phyloP scores from a whole-genome alignment of 2,329 filamentous ascomycete genomes.

The Nemania sp. region DNA sequence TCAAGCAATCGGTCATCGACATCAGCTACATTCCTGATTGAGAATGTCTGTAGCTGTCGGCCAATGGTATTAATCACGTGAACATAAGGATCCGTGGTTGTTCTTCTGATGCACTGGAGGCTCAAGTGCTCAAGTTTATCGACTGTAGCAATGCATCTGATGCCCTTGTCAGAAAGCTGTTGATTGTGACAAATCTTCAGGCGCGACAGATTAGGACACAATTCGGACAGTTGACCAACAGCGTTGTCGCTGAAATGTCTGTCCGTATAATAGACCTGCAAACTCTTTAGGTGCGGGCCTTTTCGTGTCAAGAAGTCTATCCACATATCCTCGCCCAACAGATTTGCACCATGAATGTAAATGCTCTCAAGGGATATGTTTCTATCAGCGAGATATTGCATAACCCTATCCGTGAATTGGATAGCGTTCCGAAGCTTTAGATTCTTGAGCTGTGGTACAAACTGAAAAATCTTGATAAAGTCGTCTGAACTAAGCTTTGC shows the following conservation, averaged over 20 bases:
- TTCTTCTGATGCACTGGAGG: constrained; percentile 65
- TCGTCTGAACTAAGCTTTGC: constrained; percentile 74
- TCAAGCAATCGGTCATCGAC: constrained; percentile 72
- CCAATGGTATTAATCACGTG: constrained; percentile 67
- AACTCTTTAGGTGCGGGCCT: constrained; percentile 65
- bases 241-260: constrained; percentile 76
- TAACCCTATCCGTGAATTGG: constrained; percentile 83
- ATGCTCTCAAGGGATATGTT: constrained; percentile 71
- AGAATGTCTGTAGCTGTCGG: constrained; percentile 72
- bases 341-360: constrained; percentile 81
- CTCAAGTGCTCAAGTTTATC: constrained; percentile 73
- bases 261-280: constrained; percentile 86
- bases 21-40: constrained; percentile 69
- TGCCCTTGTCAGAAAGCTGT: constrained; percentile 66
- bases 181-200: constrained; percentile 85
- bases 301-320: constrained; percentile 67
- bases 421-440: constrained; percentile 84
- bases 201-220: constrained; percentile 70
- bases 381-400: constrained; percentile 79
- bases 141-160: constrained; percentile 67
- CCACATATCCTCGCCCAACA: constrained; percentile 80
- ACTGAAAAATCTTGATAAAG: constrained; percentile 78
- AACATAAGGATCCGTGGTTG: constrained; percentile 62
- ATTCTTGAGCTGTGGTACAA: constrained; percentile 68
- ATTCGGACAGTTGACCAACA: constrained; percentile 62